Base-by-base conservation (phyloP, 768 basidiomycete genomes). In the Collybia mongolica region DNA sequence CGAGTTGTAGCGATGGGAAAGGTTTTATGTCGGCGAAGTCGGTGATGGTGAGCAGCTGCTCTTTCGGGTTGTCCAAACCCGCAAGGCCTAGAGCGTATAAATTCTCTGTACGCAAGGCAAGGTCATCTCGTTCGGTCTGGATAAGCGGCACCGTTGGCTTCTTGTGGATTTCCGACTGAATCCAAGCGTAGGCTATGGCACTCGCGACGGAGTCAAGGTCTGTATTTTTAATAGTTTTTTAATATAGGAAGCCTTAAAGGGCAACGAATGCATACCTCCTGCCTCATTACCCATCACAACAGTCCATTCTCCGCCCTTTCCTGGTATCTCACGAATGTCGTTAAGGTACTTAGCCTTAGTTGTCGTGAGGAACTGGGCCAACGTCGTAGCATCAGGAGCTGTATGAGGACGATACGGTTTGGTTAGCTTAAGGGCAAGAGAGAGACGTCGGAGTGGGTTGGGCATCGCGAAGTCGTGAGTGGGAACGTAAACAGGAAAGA, bases 211-310 rank as follows among this genome's bases (percentile, higher is more conserved):
- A 86, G 69, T 99, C 97, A 28, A 98, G 82, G 67, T 99, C 96
- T 98, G 53, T 2, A n/a, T 28, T 38, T 39, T 29, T 22, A 3
- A 32, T 32, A 5, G 11, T 9, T 32, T 12, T 18, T 20, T 47
- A 43, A 41, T 39, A 19, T 26, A 32, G 18, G 19, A 18, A 45
- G 9, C 19, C 24, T 26, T 15, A 32, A 22, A 17, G 40, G 17
- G 46, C 19, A 2, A 15, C 11, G 35, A 49, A 14, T 17, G 60
- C 71, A 51, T 64, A 95, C 96, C 96, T 61, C 95, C 95, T 12
- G 96, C 93, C 68, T 98, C 96, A 65, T 99, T 99, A 0, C 96
- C 95, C 85, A 94, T 90, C 0, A 85, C 88, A 5, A 97, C 75
- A 0, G 82, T 87, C 95, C 94, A 98, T 41, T 83, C 79, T 5